Percentiles rank a stretch among this genome's conserved stretches.
Conservation (phyloP, 2,329 filamentous ascomycete genomes). For the Paecilomyces sp. region DNA sequence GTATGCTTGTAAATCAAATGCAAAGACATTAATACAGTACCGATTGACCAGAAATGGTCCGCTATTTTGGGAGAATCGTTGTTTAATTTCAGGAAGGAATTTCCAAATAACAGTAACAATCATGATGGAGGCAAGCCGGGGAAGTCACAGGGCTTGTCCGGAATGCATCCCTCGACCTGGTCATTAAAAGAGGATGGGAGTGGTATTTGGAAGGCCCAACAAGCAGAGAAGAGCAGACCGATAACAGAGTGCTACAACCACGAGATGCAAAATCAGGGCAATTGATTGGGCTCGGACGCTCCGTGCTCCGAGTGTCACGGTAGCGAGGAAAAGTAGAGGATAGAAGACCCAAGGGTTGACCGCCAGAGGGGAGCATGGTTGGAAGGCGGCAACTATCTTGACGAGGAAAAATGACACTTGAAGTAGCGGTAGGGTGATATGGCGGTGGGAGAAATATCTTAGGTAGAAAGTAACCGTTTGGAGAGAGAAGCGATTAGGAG, state of each 20-base stretch:
- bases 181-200: neutral
- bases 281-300: conserved; percentile 31
- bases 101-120: neutral
- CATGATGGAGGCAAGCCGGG: neutral
- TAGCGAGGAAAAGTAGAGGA: conserved; percentile 62
- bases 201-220: conserved; percentile 7
- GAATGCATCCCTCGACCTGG: neutral
- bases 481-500: conserved; percentile 24
- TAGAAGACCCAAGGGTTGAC: conserved; percentile 58
- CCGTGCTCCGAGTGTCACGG: conserved; percentile 49
- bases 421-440: conserved; percentile 30
- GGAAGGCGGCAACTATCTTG: conserved; percentile 60
- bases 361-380: conserved; percentile 65
- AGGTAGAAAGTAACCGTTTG: conserved; percentile 17
- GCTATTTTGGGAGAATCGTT: neutral
- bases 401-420: conserved; percentile 58
- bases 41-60: neutral
- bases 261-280: conserved; percentile 42
- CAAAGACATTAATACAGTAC: neutral
- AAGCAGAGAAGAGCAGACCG: conserved; percentile 27
- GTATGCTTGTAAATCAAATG: neutral
- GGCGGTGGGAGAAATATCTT: conserved; percentile 20
- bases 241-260: conserved; percentile 36
- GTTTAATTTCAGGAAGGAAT: neutral
- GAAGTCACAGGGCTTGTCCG: neutral